Base-by-base conservation (phyloP, 1,139 yeast species). In the Yamadazyma songkhlaensis region DNA sequence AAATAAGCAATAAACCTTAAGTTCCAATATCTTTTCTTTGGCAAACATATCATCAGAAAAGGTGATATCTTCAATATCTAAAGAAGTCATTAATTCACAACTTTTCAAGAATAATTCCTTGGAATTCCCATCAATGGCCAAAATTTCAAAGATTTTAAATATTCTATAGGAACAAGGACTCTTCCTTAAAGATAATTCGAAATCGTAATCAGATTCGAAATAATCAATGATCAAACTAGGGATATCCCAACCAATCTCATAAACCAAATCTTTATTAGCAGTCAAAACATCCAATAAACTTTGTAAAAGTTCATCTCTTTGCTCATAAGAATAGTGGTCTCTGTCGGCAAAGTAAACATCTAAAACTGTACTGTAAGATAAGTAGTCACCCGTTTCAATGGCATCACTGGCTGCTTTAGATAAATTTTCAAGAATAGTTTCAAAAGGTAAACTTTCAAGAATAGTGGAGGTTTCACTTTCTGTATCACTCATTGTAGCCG, bases 171-270 rank as follows among this genome's bases (percentile, higher is more conserved):
- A 57, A 37, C 67, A 54, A 3, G 76, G 75, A 5, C 64, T 60
- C 3, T 39, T 24, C 31, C 73, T 53, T 14, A 71, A 45, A 1
- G 57, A 38, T 2, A 35, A 40, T 3, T 38, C 41, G 13, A 54
- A 51, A 14, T 50, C 43, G 34, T 45, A 53, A 41, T 49, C 61
- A 31, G 52, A 55, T 22, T 64, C 75, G 11, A 76, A 46, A 47
- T 66, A 79, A 3, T 61, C 58, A 30, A 86, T 53, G 13, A 89
- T 50, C 31, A 85, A 54, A 24, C 68, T 72, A 0, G 96, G 96
- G 15, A 89, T 55, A 56, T 89, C 96, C 97, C 97, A 89, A 2
- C 95, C 95, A 41, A 87, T 77, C 48, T 84, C 86, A 42, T 73
- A 65, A 0, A 81, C 66, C 26, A 87, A 58, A n/a, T 69, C 68